A percentile compares a stretch with the other conserved stretches of the same genome.
Conservation (phyloP, 2,329 filamentous ascomycete genomes). For the Rachicladosporium sp. region DNA sequence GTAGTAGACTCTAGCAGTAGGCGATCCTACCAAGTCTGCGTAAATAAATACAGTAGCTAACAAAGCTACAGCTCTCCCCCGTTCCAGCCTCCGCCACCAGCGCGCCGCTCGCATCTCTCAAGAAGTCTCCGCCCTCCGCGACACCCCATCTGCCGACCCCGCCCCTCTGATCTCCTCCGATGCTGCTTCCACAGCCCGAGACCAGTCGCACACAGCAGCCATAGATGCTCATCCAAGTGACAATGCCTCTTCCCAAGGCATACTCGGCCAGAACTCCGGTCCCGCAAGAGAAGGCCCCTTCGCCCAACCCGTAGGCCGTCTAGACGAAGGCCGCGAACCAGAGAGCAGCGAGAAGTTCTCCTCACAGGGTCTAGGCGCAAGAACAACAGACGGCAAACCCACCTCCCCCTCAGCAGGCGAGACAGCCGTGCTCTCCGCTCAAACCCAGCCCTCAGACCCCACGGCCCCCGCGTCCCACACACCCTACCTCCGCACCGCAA, state of each 20-base stretch:
- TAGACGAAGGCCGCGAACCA: background rate
- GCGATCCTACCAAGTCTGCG: no score
- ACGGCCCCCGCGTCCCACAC: no score
- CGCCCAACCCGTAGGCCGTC: slow-evolving; percentile 9
- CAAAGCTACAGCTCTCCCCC: background rate
- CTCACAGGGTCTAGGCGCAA: no score
- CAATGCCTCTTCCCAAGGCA: slow-evolving; percentile 4
- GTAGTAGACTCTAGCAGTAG: background rate
- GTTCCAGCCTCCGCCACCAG: slow-evolving; percentile 10
- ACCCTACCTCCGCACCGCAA: no score
- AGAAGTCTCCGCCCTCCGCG: slow-evolving; percentile 14
- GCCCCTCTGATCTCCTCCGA: background rate
- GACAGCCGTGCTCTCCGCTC: no score
- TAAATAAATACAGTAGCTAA: no score
- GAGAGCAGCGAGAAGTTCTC: background rate
- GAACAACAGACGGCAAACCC: no score
- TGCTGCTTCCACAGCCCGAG: background rate
- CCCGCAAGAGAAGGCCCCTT: slow-evolving; percentile 12
- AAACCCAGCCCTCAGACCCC: no score
- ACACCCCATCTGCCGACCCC: slow-evolving; percentile 4
- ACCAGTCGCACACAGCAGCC: slow-evolving; percentile 1
- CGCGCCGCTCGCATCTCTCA: slow-evolving; percentile 16
- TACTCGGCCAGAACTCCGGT: slow-evolving; percentile 14
- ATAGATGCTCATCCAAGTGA: slow-evolving; percentile 1
- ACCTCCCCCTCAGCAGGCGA: no score